Base-by-base conservation (phyloP, 2,329 filamentous ascomycete genomes). In the Exophiala viscosa region DNA sequence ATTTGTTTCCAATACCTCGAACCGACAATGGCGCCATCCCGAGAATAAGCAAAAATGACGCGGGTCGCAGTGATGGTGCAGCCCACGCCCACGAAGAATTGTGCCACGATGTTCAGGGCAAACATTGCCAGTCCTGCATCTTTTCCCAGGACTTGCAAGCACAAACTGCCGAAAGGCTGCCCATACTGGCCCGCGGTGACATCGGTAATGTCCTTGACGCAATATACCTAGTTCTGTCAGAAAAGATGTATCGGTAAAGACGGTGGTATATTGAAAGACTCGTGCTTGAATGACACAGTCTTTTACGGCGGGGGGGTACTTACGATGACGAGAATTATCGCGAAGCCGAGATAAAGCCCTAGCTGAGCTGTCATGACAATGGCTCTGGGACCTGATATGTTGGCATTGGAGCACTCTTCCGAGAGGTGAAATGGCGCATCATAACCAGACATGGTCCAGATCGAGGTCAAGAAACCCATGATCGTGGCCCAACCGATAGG, bases 381-480 rank as follows among this genome's bases (percentile, higher is more conserved):
- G 7, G 66, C 66, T 42, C 66, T 48, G 7, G 66, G 66, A 1
- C 60, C 60, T 9, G 66, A 65, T 15, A 67, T 62, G 42, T 67
- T 66, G 34, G 64, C 63, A 45, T 68, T 68, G 38, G 55, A 58
- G 57, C 65, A 68, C 54, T 68, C 66, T 54, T 67, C 66, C 11
- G 63, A 62, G 3, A 68, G 56, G 34, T 68, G 65, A 44, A 67
- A 67, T 3, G 66, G 66, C 1, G 65, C 61, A 45, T 68, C 66
- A 45, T 66, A 68, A n/a, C 56, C 58, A 1, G 57, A 54, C 46
- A 63, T 52, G 1, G 72, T 63, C 20, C 66, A 69, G 2, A 68
- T 69, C 5, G 75, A 63, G 17, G 72, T 72, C 6, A 77, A 57
- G 38, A 75, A 76, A 33, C 73, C 69, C 36, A 76, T 64, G 0